Base-by-base conservation (phyloP, 768 basidiomycete species). In the Gyrodon lividus region DNA sequence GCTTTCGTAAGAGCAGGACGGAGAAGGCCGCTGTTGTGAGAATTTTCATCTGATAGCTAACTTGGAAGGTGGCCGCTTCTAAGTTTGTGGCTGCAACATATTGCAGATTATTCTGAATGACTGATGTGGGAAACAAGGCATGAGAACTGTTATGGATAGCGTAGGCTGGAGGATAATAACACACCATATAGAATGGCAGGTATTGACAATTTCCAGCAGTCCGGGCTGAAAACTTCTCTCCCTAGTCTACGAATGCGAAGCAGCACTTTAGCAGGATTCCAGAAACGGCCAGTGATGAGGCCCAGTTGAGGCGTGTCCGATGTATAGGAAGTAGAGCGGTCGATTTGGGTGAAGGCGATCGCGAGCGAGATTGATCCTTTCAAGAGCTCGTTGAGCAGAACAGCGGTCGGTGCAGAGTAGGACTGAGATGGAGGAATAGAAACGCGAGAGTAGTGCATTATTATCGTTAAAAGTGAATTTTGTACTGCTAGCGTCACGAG, bases 171-270 rank as follows among this genome's bases (percentile, higher is more conserved):
- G 5, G 34, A 33, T 35, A 19, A 40, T 13, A 16, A 66, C 74
- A 55, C 57, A 83, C 84, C 83, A 67, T 97, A 98, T 64, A 98
- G 83, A 64, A 97, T 89, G 46, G 96, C 95, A 20, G 96, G 96
- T 64, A 98, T 93, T 40, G 94, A 92, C 26, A 98, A 73, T 69
- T 98, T 98, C 93, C 94, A 97, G 69, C 96, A 97, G 71, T 98
- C 96, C 12, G 79, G 73, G 56, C 92, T 89, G 70, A 94, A 89
- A 20, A 97, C 77, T 52, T 89, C 87, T 54, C 78, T 77, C 44
- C 72, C 75, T 17, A 93, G 67, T 52, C 76, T 78, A 35, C 78
- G 77, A 54, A 84, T 64, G 40, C 87, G 81, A 22, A 68, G 70
- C 6, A 72, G 47, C 50, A 77, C 59, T 38, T 65, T 58, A 52